Percentiles rank a stretch among this genome's conserved stretches.
Conservation (phyloP, 2,329 filamentous ascomycete species). For the Macrophomina tecta region DNA sequence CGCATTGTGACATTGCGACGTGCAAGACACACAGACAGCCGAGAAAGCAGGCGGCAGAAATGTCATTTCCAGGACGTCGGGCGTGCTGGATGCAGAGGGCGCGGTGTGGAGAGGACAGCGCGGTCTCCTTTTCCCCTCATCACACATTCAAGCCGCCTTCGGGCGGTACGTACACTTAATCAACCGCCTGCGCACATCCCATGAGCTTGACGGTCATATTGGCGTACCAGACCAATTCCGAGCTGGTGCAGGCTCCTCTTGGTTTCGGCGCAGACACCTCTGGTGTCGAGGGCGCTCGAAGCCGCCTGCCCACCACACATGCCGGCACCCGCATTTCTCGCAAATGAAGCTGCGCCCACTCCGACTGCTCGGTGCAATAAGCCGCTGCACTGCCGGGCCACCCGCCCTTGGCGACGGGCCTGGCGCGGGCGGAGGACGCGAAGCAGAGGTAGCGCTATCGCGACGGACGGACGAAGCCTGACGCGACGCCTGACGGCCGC, state of each 20-base stretch:
- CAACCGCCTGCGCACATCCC: conserved; percentile 46
- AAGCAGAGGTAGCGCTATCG: not conserved
- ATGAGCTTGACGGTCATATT: conserved; percentile 54
- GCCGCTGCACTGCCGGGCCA: not conserved
- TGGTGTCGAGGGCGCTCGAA: conserved; percentile 36
- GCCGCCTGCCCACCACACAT: conserved; percentile 47
- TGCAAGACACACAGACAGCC: conserved; percentile 16
- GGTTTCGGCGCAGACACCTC: conserved; percentile 13
- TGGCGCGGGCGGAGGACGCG: not conserved
- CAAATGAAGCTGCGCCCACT: conserved; percentile 20
- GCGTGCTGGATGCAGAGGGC: not conserved
- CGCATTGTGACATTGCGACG: conserved; percentile 14
- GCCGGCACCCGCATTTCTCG: conserved; percentile 19
- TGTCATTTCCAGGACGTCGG: conserved; percentile 14
- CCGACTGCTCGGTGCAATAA: conserved; percentile 4
- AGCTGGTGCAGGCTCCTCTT: conserved; percentile 20
- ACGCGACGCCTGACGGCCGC: not conserved
- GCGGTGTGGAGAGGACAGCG: not conserved
- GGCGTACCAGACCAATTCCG: conserved; percentile 49
- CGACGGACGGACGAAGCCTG: not conserved
- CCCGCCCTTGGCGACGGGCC: conserved; percentile 4
- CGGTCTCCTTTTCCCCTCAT: conserved; percentile 31
- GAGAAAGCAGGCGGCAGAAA: not conserved
- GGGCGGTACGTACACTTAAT: conserved; percentile 48
- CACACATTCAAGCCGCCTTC: conserved; percentile 48